Evolutionary conservation across 2,329 filamentous ascomycete genomes (phyloP).

Genomic region (Phaeosphaeria sp.): DNA sequence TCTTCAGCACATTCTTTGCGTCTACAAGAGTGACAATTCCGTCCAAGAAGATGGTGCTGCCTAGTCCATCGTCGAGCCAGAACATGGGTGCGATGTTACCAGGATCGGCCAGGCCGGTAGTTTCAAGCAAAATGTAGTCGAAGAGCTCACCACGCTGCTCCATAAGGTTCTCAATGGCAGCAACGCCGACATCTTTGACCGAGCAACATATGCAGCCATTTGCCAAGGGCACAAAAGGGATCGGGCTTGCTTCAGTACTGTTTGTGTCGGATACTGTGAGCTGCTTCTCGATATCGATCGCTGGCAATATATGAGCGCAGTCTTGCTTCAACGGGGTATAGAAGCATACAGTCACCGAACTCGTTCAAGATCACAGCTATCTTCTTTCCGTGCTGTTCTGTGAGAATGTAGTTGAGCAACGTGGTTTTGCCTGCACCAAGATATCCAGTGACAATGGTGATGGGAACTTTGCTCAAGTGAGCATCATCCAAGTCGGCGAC

Average conservation of each 20-base stretch:
- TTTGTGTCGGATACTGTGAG: constrained; percentile 74
- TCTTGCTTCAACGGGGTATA: background rate
- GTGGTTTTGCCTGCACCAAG: constrained; percentile 96
- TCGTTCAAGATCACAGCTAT: constrained; percentile 97
- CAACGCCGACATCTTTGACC: constrained; percentile 94
- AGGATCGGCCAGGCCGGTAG: constrained; percentile 91
- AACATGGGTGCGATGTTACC: constrained; percentile 95
- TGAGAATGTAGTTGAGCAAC: constrained; percentile 92
- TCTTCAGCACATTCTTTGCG: constrained; percentile 86
- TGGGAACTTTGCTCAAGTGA: constrained; percentile 72
- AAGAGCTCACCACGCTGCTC: constrained; percentile 84
- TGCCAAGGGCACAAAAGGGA: constrained; percentile 83
- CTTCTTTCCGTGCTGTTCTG: constrained; percentile 93
- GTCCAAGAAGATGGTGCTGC: constrained; percentile 94
- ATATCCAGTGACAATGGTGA: constrained; percentile 89
- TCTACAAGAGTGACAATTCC: constrained; percentile 96
- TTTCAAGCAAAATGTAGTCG: constrained; percentile 97
- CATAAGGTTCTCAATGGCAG: constrained; percentile 95
- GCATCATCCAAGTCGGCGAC: constrained; percentile 51
- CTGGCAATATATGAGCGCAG: constrained; percentile 52
- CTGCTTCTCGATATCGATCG: constrained; percentile 93
- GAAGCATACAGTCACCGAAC: constrained; percentile 44
- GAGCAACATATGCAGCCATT: constrained; percentile 99
- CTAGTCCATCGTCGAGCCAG: constrained; percentile 96
- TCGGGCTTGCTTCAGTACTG: constrained; percentile 34